A percentile compares a stretch with the other conserved stretches of the same genome.
Conservation (phyloP, 306 rosid species). For the Hippophae gyantsensis region DNA sequence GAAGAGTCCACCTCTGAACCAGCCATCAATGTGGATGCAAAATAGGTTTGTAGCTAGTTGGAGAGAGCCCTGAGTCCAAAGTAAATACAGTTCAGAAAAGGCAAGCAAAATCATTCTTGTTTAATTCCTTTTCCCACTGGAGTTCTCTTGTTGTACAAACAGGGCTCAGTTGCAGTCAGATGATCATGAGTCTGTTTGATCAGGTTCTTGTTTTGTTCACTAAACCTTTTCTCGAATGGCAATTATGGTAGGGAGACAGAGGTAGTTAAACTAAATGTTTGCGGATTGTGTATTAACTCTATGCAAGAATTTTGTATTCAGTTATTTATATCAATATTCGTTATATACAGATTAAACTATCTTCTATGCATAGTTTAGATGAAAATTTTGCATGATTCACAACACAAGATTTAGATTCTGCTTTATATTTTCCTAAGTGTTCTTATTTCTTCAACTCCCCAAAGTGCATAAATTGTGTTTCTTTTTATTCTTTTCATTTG, state of each 20-base stretch:
- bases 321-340: conserved; percentile 19
- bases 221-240: conserved; percentile 29
- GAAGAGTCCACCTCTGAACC: conserved; percentile 59
- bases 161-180: conserved; percentile 34
- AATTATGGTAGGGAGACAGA: conserved; percentile 26
- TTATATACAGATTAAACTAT: conserved; percentile 20
- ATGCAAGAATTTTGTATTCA: conserved; percentile 51
- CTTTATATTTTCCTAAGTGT: no score
- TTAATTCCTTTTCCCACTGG: conserved; percentile 31
- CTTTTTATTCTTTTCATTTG: no score
- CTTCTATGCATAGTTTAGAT: not conserved
- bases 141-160: conserved; percentile 50
- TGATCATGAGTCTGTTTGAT: conserved; percentile 13
- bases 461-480: no score
- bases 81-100: conserved; percentile 25
- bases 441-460: no score
- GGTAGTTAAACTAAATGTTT: conserved; percentile 31
- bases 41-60: conserved; percentile 15
- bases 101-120: conserved; percentile 5
- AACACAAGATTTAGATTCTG: no score
- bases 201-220: conserved; percentile 27
- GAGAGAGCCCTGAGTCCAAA: conserved; percentile 34
- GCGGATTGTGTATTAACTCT: conserved; percentile 44
- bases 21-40: conserved; percentile 37
- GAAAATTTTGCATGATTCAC: no score